Percentiles rank a stretch among this genome's conserved stretches.
Conservation (phyloP, 2,329 filamentous ascomycete species). For the Alternaria gansuensis region DNA sequence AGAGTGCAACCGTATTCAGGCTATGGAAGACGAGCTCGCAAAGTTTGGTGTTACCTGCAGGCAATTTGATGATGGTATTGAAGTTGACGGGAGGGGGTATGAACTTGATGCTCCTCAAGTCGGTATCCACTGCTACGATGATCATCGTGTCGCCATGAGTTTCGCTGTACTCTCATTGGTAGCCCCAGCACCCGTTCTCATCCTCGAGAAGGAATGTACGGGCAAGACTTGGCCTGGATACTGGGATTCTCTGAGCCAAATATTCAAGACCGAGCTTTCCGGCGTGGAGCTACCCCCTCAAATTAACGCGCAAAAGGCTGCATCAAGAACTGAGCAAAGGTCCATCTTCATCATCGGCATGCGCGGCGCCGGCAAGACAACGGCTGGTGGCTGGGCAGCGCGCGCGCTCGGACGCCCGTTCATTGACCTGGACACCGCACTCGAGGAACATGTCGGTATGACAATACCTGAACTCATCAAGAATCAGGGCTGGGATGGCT, state of each 20-base stretch:
- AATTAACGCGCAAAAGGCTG: conserved; percentile 45
- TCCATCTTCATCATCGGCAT: conserved; percentile 97
- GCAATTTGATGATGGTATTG: conserved; percentile 94
- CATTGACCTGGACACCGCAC: conserved; percentile 85
- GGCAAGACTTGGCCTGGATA: conserved; percentile 99
- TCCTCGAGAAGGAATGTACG: conserved; percentile 90
- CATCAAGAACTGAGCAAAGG: conserved; percentile 55
- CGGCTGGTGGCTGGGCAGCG: conserved; percentile 85
- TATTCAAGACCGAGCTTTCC: conserved; percentile 78
- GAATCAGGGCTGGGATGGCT: conserved; percentile 83
- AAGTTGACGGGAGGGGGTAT: conserved; percentile 68
- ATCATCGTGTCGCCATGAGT: conserved; percentile 98
- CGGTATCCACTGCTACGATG: conserved; percentile 91
- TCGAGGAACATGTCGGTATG: conserved; percentile 77
- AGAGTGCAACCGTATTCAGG: conserved; percentile 94
- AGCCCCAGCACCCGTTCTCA: conserved; percentile 74
- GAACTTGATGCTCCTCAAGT: conserved; percentile 61
- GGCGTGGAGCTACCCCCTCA: conserved; percentile 69
- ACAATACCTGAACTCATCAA: conserved; percentile 88
- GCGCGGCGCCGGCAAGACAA: conserved; percentile 97
- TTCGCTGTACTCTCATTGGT: conserved; percentile 87
- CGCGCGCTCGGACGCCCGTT: conserved; percentile 78
- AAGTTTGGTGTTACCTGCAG: conserved; percentile 90
- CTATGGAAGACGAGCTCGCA: conserved; percentile 92
- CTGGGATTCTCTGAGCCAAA: conserved; percentile 88